Base-by-base conservation (phyloP, 2,329 filamentous ascomycete genomes). In the Fusarium anguioides region DNA sequence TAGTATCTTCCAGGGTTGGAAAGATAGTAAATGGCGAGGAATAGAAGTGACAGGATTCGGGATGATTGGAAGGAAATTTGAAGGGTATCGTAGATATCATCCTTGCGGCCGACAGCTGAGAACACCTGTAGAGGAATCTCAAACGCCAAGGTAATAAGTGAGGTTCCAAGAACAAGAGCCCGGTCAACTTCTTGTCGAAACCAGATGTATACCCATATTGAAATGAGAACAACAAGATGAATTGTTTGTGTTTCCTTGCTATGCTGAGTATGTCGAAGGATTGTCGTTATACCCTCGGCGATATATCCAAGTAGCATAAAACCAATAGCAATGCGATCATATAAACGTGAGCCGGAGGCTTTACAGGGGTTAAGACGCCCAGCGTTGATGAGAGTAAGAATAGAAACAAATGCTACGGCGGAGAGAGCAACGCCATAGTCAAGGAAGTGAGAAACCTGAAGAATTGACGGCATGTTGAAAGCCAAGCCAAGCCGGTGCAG, bases 391-490 rank as follows among this genome's bases (percentile, higher is more conserved):
- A 72, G 5, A 5, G 41, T 21, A 4, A 31, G n/a, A 6, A 17
- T 21, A 8, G 54, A 36, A 18, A 61, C 54, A 17, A 56, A 59
- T 0, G 18, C 24, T 11, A 45, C 31, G 12, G 36, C 35, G 1
- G 47, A 37, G 18, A 53, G 2, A 8, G 63, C 58, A 6, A 60
- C 60, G 31, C 20, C 36, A 35, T 66, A 68, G 58, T 72, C 66
- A 6, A 72, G 68, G n/a, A 36, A 24, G 4, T 35, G 47, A 0
- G 41, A 57, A 11, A 23, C 39, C 52, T 53, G 60, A 17, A 36
- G 21, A 5, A 51, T 50, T 58, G 44, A 42, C n/a, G 47, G 21
- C 65, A 68, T 68, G 3, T 58, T 26, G 12, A n/a, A n/a, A n/a
- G n/a, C n/a, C n/a, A n/a, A n/a, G n/a, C n/a, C 37, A 11, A 50